These are phyloP conservation scores for Xerocomellus intermedius DNA, from an alignment of 768 basidiomycete genomes.

Conservation along the genomic window DNA sequence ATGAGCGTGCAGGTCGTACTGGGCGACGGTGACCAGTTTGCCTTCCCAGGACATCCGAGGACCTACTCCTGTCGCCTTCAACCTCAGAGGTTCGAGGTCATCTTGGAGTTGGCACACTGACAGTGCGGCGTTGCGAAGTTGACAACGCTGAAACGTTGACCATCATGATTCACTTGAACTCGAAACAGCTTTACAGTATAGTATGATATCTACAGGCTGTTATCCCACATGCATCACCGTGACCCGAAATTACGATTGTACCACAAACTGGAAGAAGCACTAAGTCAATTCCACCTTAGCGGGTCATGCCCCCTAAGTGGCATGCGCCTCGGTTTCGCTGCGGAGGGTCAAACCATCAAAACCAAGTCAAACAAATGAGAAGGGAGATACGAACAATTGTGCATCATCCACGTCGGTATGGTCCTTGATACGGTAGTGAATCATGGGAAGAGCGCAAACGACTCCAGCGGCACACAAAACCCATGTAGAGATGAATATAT, in stretches of 20 bases:
- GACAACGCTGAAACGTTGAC: background rate
- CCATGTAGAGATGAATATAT: conserved; percentile 74
- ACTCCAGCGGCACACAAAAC: conserved; percentile 64
- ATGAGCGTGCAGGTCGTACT: background rate
- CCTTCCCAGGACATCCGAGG: background rate
- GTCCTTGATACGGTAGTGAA: conserved; percentile 66
- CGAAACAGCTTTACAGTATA: too few relatives aligned
- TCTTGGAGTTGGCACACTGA: too few relatives aligned
- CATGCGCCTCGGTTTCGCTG: conserved; percentile 13
- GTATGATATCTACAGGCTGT: background rate
- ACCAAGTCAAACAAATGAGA: background rate
- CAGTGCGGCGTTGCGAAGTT: background rate
- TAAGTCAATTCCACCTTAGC: background rate
- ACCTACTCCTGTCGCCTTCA: background rate
- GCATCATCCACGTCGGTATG: conserved; percentile 54
- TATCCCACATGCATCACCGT: background rate
- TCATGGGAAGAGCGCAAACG: conserved; percentile 70
- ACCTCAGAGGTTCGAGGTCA: too few relatives aligned
- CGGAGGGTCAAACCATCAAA: background rate
- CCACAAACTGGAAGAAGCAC: background rate
- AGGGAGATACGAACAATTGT: conserved; percentile 38
- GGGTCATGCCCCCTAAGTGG: background rate
- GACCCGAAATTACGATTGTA: background rate
- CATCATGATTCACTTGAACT: too few relatives aligned
- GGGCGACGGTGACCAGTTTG: too few relatives aligned